Evolutionary conservation across 495 filamentous ascomycete species (phyloP).

Genomic region (Venustampulla echinocandica): DNA sequence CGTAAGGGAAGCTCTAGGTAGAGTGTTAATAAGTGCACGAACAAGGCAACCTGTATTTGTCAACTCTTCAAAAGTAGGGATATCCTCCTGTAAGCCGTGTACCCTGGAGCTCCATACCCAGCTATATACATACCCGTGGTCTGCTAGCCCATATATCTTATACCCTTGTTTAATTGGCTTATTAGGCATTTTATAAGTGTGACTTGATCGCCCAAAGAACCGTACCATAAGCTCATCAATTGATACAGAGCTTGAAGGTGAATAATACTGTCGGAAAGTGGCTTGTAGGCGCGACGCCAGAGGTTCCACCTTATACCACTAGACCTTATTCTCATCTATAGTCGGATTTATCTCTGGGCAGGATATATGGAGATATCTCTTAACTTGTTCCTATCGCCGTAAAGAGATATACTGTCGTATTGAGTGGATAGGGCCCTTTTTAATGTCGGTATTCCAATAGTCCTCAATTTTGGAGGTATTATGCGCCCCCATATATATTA

Average conservation of each 20-base stretch:
- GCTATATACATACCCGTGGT: constrained; percentile 9
- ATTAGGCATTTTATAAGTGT: constrained; percentile 19
- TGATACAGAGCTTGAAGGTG: constrained; percentile 2
- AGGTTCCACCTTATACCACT: constrained; percentile 14
- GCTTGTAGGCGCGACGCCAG: constrained; percentile 4
- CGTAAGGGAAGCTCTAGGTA: neutral
- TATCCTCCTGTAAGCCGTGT: constrained; percentile 8
- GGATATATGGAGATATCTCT: constrained; percentile 6
- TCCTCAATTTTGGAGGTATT: neutral
- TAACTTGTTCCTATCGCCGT: constrained; percentile 1
- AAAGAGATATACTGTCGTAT: constrained; percentile 7
- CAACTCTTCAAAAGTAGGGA: neutral
- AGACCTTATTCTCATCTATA: neutral
- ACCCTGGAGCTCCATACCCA: constrained; percentile 3
- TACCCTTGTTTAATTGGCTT: no score
- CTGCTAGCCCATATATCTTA: constrained; percentile 10
- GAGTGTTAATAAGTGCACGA: neutral
- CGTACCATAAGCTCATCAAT: constrained; percentile 8
- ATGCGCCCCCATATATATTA: constrained; percentile 12
- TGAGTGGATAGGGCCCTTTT: constrained; percentile 4
- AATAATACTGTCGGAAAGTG: constrained; percentile 8
- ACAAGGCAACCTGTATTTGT: constrained; percentile 4
- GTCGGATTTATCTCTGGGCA: constrained; percentile 1
- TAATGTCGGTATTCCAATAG: constrained; percentile 7
- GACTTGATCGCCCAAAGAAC: constrained; percentile 1